Conservation (phyloP, 129 eudicot genomes). For the Heracleum sosnowskyi region DNA sequence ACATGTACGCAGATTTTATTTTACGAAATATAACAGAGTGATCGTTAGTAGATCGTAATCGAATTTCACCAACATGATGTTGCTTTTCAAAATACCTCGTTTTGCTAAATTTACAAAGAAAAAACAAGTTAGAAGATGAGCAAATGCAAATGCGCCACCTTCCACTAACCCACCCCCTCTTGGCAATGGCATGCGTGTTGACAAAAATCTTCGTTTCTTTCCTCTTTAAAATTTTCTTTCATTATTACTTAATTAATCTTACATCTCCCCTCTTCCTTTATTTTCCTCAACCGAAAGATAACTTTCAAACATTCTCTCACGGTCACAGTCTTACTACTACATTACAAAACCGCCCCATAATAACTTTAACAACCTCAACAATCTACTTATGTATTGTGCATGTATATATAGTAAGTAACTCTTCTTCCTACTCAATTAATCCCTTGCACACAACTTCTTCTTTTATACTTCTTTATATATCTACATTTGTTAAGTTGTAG, state of each 20-base stretch:
- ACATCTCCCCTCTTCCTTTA: neutral
- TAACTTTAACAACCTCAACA: neutral
- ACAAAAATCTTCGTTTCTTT: neutral
- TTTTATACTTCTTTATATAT: neutral
- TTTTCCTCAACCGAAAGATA: neutral
- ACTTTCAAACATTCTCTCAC: neutral
- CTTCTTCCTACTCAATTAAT: neutral
- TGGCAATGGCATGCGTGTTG: constrained; percentile 29
- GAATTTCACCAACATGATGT: too few relatives aligned
- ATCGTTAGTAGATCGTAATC: too few relatives aligned
- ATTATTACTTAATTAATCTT: neutral
- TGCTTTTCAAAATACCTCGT: too few relatives aligned
- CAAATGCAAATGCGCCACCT: constrained; percentile 5
- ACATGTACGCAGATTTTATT: too few relatives aligned
- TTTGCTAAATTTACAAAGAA: neutral
- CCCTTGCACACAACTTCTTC: neutral
- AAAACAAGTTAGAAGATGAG: neutral
- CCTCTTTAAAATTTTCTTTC: neutral
- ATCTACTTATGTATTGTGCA: neutral
- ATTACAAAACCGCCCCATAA: constrained; percentile 5
- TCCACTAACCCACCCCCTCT: constrained; percentile 20
- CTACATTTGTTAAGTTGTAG: neutral
- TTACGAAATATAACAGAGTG: too few relatives aligned
- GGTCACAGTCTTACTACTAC: neutral
- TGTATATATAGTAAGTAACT: neutral